These are phyloP conservation scores for Hypoxylon sp. DNA, from an alignment of 2,329 filamentous ascomycete genomes.

Conservation along the genomic window DNA sequence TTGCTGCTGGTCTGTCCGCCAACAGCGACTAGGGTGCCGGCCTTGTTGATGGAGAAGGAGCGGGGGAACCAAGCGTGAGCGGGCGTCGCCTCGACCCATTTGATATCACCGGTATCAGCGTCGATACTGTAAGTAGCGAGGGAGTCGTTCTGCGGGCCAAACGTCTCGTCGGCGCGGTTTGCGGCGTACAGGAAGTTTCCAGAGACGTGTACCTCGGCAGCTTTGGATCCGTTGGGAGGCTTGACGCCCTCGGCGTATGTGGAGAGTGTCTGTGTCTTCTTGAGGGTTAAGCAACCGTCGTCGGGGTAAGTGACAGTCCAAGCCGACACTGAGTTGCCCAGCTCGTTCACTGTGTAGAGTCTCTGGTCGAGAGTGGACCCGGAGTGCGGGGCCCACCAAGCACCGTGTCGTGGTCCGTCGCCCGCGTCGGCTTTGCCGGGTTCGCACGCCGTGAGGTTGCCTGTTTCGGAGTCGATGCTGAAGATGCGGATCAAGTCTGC, in stretches of 20 bases:
- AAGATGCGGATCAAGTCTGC: conserved; percentile 69
- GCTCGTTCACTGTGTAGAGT: conserved; percentile 64
- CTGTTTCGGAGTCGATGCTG: conserved; percentile 62
- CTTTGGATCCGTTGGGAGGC: conserved; percentile 63
- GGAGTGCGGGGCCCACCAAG: conserved; percentile 61
- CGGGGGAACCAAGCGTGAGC: conserved; percentile 73
- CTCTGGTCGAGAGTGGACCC: conserved; percentile 50
- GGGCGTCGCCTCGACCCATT: conserved; percentile 68
- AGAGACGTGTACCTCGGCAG: conserved; percentile 67
- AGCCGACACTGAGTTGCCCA: conserved; percentile 64
- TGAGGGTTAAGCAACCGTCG: conserved; percentile 62
- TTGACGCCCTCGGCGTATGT: conserved; percentile 62
- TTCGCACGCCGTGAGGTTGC: conserved; percentile 62
- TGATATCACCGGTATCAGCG: conserved; percentile 62
- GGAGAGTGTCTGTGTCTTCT: conserved; percentile 61
- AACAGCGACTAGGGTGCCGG: conserved; percentile 72
- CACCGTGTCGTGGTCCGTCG: conserved; percentile 67
- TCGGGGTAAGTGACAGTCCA: conserved; percentile 65
- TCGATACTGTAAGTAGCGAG: conserved; percentile 67
- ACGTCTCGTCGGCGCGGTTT: conserved; percentile 74
- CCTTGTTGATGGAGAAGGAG: conserved; percentile 73
- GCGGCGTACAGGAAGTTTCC: conserved; percentile 72
- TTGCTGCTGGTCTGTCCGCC: conserved; percentile 73
- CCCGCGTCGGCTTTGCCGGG: conserved; percentile 61
- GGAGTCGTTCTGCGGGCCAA: conserved; percentile 68